A percentile compares a stretch with the other conserved stretches of the same genome.
Conservation (phyloP, 2,329 filamentous ascomycete species). For the Dendryphion nanum region DNA sequence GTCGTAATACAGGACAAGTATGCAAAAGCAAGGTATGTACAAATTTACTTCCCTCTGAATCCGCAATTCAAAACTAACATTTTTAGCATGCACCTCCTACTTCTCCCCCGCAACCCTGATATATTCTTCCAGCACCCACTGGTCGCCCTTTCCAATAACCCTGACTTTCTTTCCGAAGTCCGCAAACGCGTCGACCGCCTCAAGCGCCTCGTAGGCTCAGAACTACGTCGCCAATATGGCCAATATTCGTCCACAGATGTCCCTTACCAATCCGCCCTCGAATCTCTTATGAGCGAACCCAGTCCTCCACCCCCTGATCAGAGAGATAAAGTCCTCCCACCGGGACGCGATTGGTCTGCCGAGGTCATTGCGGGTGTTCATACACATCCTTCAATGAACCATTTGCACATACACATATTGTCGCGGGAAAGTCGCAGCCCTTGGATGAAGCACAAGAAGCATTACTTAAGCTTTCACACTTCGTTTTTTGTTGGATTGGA, state of each 20-base stretch:
- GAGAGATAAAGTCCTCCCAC: constrained; percentile 47
- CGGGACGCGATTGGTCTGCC: constrained; percentile 72
- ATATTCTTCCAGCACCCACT: constrained; percentile 70
- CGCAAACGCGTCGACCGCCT: constrained; percentile 61
- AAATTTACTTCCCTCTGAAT: background rate
- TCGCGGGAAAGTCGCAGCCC: constrained; percentile 75
- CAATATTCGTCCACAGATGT: constrained; percentile 62
- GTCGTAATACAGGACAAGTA: constrained; percentile 80
- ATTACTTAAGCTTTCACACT: constrained; percentile 90
- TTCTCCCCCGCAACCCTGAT: constrained; percentile 71
- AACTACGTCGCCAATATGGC: constrained; percentile 70
- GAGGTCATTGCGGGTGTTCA: constrained; percentile 81
- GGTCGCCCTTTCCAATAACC: constrained; percentile 66
- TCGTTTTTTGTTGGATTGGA: constrained; percentile 76
- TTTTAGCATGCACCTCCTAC: constrained; percentile 67
- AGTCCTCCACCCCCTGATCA: constrained; percentile 39
- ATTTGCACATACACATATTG: constrained; percentile 87
- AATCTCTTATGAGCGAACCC: constrained; percentile 47
- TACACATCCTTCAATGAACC: constrained; percentile 85
- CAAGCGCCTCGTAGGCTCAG: constrained; percentile 64
- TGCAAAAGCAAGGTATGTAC: constrained; percentile 63
- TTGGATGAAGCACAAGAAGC: constrained; percentile 73
- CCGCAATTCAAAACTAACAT: constrained; percentile 27
- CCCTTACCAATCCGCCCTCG: constrained; percentile 57
- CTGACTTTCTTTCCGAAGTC: constrained; percentile 65